A percentile compares a stretch with the other conserved stretches of the same genome.
phyloP scores from a whole-genome alignment of 192 early-diverging fungal species.

The Coemansia sp. region DNA sequence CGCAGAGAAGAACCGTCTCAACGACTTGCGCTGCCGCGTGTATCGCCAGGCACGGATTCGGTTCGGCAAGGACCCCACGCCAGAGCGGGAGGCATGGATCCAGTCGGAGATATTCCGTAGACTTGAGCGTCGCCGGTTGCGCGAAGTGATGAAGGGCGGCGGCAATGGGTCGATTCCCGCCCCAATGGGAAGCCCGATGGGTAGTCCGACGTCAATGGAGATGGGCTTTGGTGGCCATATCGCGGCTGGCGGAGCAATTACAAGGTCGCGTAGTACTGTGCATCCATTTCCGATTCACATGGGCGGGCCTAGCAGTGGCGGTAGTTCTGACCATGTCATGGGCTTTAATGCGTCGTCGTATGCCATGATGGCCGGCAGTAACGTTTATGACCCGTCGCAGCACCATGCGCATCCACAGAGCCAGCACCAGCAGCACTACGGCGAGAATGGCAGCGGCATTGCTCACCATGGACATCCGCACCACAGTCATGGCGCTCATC shows the following conservation, averaged over 20 bases:
- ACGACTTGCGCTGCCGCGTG: constrained; percentile 71
- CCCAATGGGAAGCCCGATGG: constrained; percentile 27
- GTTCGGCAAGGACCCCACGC: constrained; percentile 61
- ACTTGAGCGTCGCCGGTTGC: constrained; percentile 44
- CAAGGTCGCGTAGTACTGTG: constrained; percentile 42
- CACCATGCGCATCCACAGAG: constrained; percentile 20
- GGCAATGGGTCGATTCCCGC: constrained; percentile 37
- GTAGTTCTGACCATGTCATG: constrained; percentile 34
- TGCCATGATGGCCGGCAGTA: constrained; percentile 39
- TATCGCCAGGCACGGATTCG: constrained; percentile 63
- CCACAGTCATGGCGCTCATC: constrained; percentile 11
- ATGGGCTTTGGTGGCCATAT: constrained; percentile 13
- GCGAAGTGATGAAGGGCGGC: constrained; percentile 51
- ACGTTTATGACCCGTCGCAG: constrained; percentile 23
- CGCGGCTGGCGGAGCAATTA: constrained; percentile 33
- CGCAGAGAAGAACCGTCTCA: constrained; percentile 59
- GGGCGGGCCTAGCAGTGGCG: not conserved
- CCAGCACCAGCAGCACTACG: constrained; percentile 20
- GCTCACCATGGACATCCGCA: constrained; percentile 9
- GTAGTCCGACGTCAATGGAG: constrained; percentile 11
- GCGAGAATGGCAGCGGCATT: constrained; percentile 3
- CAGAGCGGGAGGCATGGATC: constrained; percentile 63
- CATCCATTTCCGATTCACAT: constrained; percentile 44
- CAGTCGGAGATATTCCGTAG: constrained; percentile 61
- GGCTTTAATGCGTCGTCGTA: constrained; percentile 41